Conservation (phyloP, 768 basidiomycete species). For the Astraeus odoratus region DNA sequence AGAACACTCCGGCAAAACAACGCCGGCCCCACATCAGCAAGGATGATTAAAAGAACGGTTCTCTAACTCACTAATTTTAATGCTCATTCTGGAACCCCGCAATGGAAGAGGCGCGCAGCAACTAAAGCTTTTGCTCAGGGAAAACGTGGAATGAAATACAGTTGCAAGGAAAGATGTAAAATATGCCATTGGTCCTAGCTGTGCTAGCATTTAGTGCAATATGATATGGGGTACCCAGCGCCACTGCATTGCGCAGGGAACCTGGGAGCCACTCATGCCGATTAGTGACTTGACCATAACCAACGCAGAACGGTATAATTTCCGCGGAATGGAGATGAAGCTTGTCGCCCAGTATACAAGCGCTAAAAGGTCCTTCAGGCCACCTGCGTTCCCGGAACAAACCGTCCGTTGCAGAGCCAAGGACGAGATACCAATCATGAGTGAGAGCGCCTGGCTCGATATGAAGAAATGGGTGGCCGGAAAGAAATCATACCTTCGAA, state of each 20-base stretch:
- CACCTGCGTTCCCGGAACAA: not conserved
- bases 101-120: not conserved
- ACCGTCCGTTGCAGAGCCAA: not conserved
- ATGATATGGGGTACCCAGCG: not conserved
- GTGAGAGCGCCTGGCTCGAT: not conserved
- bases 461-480: not conserved
- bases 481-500: slow-evolving; percentile 9
- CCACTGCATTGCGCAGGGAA: not conserved
- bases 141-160: not conserved
- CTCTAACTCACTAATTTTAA: slow-evolving; percentile 4
- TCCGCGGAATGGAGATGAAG: not conserved
- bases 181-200: not conserved
- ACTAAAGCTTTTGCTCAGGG: not conserved
- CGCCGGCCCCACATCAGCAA: slow-evolving; percentile 9
- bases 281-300: not conserved
- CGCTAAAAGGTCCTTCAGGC: not conserved
- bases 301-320: not conserved
- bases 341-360: not conserved
- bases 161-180: not conserved
- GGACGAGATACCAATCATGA: not conserved
- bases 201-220: not conserved
- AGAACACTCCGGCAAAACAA: slow-evolving; percentile 2
- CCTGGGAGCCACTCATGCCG: not conserved
- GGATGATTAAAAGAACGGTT: slow-evolving; percentile 4
- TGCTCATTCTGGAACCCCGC: not conserved